These are phyloP conservation scores for Trypanosoma theileri DNA, from an alignment of 208 protist species.

Conservation along the genomic window DNA sequence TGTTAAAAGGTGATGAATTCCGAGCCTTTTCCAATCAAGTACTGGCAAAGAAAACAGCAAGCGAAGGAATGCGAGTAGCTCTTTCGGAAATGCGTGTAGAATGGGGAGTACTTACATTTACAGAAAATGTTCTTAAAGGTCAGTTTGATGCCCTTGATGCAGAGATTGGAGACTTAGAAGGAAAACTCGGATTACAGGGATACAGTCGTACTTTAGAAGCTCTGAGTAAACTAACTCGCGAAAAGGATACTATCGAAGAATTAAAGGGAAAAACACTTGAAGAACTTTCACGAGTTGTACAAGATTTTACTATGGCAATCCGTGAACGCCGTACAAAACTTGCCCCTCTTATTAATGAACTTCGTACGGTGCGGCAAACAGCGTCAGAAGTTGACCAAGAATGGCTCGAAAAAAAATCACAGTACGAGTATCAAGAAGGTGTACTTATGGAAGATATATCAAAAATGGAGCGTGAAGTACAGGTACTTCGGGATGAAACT, in stretches of 20 bases:
- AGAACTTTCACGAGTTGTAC: constrained; percentile 86
- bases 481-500: constrained; percentile 68
- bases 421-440: constrained; percentile 86
- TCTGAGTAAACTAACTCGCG: constrained; percentile 74
- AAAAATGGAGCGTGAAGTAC: constrained; percentile 83
- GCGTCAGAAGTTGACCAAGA: constrained; percentile 84
- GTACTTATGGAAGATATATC: constrained; percentile 84
- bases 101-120: constrained; percentile 86
- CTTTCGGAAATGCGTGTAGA: constrained; percentile 84
- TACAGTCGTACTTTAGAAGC: constrained; percentile 83
- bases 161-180: constrained; percentile 79
- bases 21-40: constrained; percentile 80
- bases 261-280: constrained; percentile 89
- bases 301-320: constrained; percentile 85
- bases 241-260: constrained; percentile 86
- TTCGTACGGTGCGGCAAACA: constrained; percentile 77
- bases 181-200: constrained; percentile 82
- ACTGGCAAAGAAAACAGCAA: constrained; percentile 80
- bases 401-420: constrained; percentile 80
- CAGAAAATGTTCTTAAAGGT: constrained; percentile 69
- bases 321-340: constrained; percentile 82
- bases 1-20: constrained; percentile 88
- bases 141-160: constrained; percentile 71
- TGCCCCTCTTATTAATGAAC: constrained; percentile 88
- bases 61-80: constrained; percentile 75